Percentiles rank a stretch among this genome's conserved stretches.
phyloP scores from a whole-genome alignment of 176 grass and related monocot species.

The Zizania latifolia region DNA sequence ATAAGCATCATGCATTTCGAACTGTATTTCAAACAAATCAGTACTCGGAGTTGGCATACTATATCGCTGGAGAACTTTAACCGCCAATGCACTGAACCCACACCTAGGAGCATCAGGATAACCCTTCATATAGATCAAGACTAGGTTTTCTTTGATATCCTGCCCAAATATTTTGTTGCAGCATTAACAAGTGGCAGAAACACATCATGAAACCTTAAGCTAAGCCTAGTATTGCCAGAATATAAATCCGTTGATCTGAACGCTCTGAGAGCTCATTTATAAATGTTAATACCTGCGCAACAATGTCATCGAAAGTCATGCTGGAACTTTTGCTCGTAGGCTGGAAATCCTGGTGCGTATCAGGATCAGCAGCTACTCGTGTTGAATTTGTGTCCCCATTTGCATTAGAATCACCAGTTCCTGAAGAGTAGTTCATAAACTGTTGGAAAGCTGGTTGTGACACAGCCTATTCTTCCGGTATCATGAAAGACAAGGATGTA shows the following conservation, averaged over 20 bases:
- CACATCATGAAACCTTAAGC: neutral
- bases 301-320: slow-evolving; percentile 40
- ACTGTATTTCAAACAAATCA: neutral
- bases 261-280: neutral
- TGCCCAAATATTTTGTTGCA: slow-evolving; percentile 12
- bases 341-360: slow-evolving; percentile 76
- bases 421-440: slow-evolving; percentile 45
- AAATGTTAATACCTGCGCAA: slow-evolving; percentile 39
- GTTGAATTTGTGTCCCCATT: slow-evolving; percentile 21
- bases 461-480: slow-evolving; percentile 30
- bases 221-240: neutral
- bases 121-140: slow-evolving; percentile 94
- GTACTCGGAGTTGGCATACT: slow-evolving; percentile 34
- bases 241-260: neutral
- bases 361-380: slow-evolving; percentile 47
- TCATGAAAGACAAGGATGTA: neutral
- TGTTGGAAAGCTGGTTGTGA: slow-evolving; percentile 34
- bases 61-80: slow-evolving; percentile 87
- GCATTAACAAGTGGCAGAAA: slow-evolving; percentile 11
- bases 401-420: slow-evolving; percentile 26
- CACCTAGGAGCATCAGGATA: slow-evolving; percentile 75
- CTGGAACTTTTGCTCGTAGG: slow-evolving; percentile 56
- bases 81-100: slow-evolving; percentile 85
- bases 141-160: slow-evolving; percentile 76
- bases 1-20: neutral